Evolutionary conservation across 2,329 filamentous ascomycete species (phyloP).

Genomic region (Ceratocystis smalleyi): DNA sequence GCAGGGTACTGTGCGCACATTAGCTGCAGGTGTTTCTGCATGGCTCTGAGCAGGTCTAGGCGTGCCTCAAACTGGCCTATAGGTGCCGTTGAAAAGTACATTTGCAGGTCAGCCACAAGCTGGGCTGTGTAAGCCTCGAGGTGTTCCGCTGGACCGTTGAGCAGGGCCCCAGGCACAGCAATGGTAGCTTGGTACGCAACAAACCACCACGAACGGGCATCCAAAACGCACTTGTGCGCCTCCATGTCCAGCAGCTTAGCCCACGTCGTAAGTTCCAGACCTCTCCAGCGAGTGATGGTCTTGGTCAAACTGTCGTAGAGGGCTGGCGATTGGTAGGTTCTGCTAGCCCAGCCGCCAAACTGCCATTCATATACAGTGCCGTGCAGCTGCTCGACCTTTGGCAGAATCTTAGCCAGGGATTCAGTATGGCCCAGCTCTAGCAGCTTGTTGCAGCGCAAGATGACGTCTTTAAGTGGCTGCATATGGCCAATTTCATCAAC

Average conservation of each 20-base stretch:
- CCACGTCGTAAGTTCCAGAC: conserved; percentile 86
- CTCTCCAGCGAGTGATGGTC: conserved; percentile 74
- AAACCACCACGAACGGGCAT: conserved; percentile 89
- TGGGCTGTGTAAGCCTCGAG: conserved; percentile 43
- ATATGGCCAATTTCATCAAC: conserved; percentile 54
- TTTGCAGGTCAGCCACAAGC: conserved; percentile 59
- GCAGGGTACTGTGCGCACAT: conserved; percentile 38
- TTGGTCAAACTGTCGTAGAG: conserved; percentile 66
- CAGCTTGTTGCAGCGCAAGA: conserved; percentile 58
- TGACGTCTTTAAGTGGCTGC: conserved; percentile 64
- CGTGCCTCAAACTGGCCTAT: conserved; percentile 67
- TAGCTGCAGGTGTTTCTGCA: conserved; percentile 50
- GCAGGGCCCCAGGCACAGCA: conserved; percentile 53
- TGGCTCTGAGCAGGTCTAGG: conserved; percentile 50
- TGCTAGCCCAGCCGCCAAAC: conserved; percentile 66
- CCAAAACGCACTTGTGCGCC: conserved; percentile 54
- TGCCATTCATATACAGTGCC: conserved; percentile 86
- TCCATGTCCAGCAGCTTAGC: conserved; percentile 76
- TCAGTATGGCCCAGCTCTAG: conserved; percentile 63
- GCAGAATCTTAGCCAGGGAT: conserved; percentile 72
- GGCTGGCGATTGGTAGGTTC: conserved; percentile 51
- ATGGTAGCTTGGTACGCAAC: conserved; percentile 84
- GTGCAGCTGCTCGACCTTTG: conserved; percentile 77
- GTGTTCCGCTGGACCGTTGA: conserved; percentile 43
- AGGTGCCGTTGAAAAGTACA: conserved; percentile 64